Conservation (phyloP, 2,329 filamentous ascomycete species). For the Xylariaceae sp. region DNA sequence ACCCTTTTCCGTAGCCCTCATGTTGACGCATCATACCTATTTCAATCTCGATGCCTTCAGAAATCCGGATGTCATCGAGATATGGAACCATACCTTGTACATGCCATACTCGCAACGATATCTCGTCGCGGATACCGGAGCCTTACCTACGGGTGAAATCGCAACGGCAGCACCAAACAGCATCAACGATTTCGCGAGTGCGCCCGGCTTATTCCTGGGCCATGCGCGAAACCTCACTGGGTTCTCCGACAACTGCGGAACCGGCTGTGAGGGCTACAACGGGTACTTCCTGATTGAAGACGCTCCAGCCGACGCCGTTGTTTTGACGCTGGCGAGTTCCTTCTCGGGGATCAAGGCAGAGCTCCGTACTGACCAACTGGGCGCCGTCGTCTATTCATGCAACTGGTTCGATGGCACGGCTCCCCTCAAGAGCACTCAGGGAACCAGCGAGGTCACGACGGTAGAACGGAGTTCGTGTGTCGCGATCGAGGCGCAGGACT, state of each 20-base stretch:
- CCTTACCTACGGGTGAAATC: slow-evolving; percentile 58
- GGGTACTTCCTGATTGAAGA: slow-evolving; percentile 47
- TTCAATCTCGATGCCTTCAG: slow-evolving; percentile 63
- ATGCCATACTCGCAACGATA: slow-evolving; percentile 57
- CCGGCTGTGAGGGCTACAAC: slow-evolving; percentile 69
- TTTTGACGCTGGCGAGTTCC: slow-evolving; percentile 53
- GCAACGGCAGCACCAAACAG: slow-evolving; percentile 47
- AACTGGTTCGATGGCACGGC: slow-evolving; percentile 47
- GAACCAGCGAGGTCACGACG: slow-evolving; percentile 38
- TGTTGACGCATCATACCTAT: slow-evolving; percentile 48
- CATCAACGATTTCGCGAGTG: slow-evolving; percentile 62
- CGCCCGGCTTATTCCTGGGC: slow-evolving; percentile 54
- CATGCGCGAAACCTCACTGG: slow-evolving; percentile 50
- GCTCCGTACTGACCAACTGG: slow-evolving; percentile 63
- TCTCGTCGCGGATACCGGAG: slow-evolving; percentile 49
- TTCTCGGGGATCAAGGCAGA: slow-evolving; percentile 66
- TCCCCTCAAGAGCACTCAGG: slow-evolving; percentile 55
- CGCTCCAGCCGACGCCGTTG: slow-evolving; percentile 35
- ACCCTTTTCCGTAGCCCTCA: slow-evolving; percentile 4
- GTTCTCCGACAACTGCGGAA: slow-evolving; percentile 57
- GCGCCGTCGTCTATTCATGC: slow-evolving; percentile 68
- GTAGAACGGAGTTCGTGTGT: slow-evolving; percentile 61
- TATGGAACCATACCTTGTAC: slow-evolving; percentile 58
- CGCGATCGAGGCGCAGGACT: slow-evolving; percentile 72
- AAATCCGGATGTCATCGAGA: slow-evolving; percentile 48